Conservation (phyloP, 2,329 filamentous ascomycete species). For the Epichloe sibirici region DNA sequence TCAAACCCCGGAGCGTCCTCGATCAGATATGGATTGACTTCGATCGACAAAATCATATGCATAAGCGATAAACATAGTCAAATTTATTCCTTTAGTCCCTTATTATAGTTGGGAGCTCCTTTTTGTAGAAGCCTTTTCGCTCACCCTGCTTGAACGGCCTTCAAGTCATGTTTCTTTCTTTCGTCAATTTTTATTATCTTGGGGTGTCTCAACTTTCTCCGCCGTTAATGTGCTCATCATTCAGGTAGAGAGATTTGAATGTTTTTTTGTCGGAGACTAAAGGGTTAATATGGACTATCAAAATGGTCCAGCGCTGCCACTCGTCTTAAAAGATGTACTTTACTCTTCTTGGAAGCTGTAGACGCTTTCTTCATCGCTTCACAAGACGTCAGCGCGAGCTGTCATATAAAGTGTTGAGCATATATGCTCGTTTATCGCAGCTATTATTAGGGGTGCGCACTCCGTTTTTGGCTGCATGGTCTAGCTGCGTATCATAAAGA, state of each 20-base stretch:
- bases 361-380: background rate
- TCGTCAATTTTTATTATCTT: too few species aligned
- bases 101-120: too few species aligned
- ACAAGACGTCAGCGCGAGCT: background rate
- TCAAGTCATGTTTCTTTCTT: background rate
- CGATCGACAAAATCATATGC: background rate
- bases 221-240: too few species aligned
- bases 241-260: too few species aligned
- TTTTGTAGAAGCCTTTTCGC: background rate
- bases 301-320: background rate
- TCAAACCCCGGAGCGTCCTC: background rate
- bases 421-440: too few species aligned
- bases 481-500: too few species aligned
- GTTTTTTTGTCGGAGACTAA: background rate
- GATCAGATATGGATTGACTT: background rate
- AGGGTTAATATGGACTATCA: background rate
- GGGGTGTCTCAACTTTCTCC: background rate
- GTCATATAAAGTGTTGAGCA: background rate
- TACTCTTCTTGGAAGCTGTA: background rate
- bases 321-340: background rate
- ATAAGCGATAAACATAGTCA: background rate
- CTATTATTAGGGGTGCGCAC: too few species aligned
- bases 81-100: background rate
- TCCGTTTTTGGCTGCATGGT: too few species aligned
- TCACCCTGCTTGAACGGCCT: background rate